Percentiles rank a stretch among this genome's conserved stretches.
Conservation (phyloP, 2,329 filamentous ascomycete genomes). For the Clonostachys rosea region DNA sequence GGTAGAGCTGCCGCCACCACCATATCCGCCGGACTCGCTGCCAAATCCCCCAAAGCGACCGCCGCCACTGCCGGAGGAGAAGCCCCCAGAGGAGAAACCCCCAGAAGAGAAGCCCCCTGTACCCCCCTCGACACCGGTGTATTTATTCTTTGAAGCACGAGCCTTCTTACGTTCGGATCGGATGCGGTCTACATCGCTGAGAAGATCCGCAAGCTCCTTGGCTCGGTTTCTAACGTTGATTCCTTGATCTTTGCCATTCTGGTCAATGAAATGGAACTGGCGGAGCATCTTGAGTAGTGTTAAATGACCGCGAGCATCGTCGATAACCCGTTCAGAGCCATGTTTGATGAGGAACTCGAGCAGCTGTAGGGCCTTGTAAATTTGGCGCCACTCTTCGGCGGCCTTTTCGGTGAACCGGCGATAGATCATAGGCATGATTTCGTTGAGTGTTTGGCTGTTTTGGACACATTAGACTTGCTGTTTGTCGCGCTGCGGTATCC, state of each 20-base stretch:
- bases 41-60: conserved; percentile 87
- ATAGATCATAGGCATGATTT: conserved; percentile 99
- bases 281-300: conserved; percentile 96
- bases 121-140: conserved; percentile 88
- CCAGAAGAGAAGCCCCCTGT: conserved; percentile 24
- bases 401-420: conserved; percentile 98
- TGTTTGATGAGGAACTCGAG: conserved; percentile 98
- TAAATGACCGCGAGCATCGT: conserved; percentile 92
- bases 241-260: conserved; percentile 96
- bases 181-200: conserved; percentile 88
- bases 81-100: conserved; percentile 45
- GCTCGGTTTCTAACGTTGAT: conserved; percentile 96
- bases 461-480: neutral
- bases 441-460: conserved; percentile 84
- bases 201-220: conserved; percentile 91
- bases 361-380: conserved; percentile 96
- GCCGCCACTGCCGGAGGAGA: conserved; percentile 37
- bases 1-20: conserved; percentile 36
- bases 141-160: conserved; percentile 85
- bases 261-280: conserved; percentile 95
- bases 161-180: conserved; percentile 84
- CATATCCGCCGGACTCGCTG: conserved; percentile 74
- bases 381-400: conserved; percentile 97
- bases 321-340: conserved; percentile 93
- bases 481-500: too few species aligned